Base-by-base conservation (phyloP, 306 rosid genomes). In the Inga leiocalycina region DNA sequence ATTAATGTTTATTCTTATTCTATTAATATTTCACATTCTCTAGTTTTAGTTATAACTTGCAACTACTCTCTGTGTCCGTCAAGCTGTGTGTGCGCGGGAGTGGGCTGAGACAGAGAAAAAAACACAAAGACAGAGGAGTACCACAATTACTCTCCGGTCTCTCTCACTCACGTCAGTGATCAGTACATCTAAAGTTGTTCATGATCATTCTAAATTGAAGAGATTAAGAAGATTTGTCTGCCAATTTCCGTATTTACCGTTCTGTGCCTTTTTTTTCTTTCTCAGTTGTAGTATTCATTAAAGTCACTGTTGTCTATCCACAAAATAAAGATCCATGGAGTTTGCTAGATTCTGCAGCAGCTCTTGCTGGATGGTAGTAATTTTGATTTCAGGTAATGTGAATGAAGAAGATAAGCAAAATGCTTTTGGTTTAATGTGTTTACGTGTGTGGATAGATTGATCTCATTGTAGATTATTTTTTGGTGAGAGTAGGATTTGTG, bases 321-420 rank as follows among this genome's bases (percentile, higher is more conserved):
- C 34, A 62, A 17, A 75, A 59, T 22, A 10, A 44, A 78, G 78
- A 69, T 46, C 87, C 81, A 90, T 91, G 94, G 94, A 84, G 68
- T 81, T 67, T 35, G 37, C 75, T 57, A 81, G 69, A 85, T 82
- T 85, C 66, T 24, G 4, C 13, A 22, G 43, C 69, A 75, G 32
- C 64, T 51, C 72, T 71, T 59, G 59, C 44, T 77, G 43, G 56
- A 19, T 41, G 0, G n/a, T 81, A 27, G 59, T 78, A 3, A 6
- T 80, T 39, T 65, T 89, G 56, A 51, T 87, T 6, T 22, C 86
- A 2, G 87, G 90, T 89, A 78, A 68, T 44, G 45, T 5, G 34
- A n/a, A n/a, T n/a, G 12, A 70, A 68, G 12, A 70, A 68, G 27
- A 17, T 19, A 19, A 41, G 30, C 56, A 43, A 71, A 71, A 43